Percentiles rank a stretch among this genome's conserved stretches.
Evolutionary conservation across 2,329 filamentous ascomycete genomes (phyloP).

Genomic region (Cadophora luteo-olivacea): DNA sequence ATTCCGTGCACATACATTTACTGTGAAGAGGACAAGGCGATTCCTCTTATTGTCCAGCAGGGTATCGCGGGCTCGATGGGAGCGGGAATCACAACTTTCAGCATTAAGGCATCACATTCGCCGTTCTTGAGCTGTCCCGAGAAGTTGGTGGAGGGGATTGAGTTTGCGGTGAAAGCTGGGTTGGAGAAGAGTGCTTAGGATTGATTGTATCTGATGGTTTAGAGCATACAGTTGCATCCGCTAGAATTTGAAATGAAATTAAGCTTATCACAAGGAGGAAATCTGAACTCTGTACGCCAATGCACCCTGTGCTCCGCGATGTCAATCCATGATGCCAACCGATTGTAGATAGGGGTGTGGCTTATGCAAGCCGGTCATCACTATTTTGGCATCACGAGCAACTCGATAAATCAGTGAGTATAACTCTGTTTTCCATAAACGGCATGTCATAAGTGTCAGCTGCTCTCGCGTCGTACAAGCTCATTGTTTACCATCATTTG

Average conservation of each 20-base stretch:
- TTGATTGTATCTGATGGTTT: background rate
- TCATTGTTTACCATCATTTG: background rate
- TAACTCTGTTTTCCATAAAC: background rate
- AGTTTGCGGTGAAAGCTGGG: conserved; percentile 2
- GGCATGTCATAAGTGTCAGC: background rate
- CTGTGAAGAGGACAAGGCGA: conserved; percentile 14
- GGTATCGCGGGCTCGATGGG: background rate
- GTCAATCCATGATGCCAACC: too few relatives aligned
- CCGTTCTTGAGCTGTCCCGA: conserved; percentile 15
- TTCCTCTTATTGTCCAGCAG: background rate
- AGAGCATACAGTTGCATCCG: background rate
- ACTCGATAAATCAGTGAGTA: too few relatives aligned
- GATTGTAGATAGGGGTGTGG: too few relatives aligned
- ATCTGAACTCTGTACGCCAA: too few relatives aligned
- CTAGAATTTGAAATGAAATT: background rate
- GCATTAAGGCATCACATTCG: conserved; percentile 12
- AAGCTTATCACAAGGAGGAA: background rate
- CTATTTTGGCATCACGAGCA: too few relatives aligned
- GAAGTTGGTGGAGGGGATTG: conserved; percentile 15
- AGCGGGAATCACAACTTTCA: background rate
- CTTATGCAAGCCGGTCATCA: too few relatives aligned
- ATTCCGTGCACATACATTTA: conserved; percentile 18
- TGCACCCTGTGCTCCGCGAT: too few relatives aligned
- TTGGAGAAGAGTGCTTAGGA: background rate
- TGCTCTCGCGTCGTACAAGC: background rate